Percentiles rank a stretch among this genome's conserved stretches.
phyloP scores from a whole-genome alignment of 176 grass and related monocot species.

The Coix lacrymajobi region DNA sequence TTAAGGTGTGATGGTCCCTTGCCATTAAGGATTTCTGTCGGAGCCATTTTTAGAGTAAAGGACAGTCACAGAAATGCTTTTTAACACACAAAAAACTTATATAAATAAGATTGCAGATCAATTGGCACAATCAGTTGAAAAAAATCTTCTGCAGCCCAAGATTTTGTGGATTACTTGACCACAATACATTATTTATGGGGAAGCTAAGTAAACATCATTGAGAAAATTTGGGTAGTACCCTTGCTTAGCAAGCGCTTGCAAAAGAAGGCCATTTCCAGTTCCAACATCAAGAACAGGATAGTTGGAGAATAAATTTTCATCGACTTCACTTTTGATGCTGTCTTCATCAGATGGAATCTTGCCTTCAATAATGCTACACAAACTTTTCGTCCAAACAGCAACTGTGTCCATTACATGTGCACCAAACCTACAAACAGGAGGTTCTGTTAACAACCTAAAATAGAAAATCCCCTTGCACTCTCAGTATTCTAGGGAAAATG shows the following conservation, averaged over 20 bases:
- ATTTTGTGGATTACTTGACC: neutral
- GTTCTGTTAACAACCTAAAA: constrained; percentile 1
- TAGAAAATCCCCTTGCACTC: neutral
- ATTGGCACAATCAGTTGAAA: neutral
- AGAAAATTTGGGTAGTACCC: constrained; percentile 45
- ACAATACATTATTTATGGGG: neutral
- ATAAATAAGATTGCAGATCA: neutral
- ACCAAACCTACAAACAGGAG: constrained; percentile 70
- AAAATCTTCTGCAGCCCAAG: neutral
- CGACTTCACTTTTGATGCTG: constrained; percentile 40
- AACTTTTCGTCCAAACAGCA: constrained; percentile 75
- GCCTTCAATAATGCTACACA: constrained; percentile 45
- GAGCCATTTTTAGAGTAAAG: neutral
- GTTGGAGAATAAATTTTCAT: constrained; percentile 44
- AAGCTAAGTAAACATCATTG: neutral
- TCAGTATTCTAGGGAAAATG: neutral
- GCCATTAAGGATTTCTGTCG: neutral
- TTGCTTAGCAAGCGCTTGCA: constrained; percentile 81
- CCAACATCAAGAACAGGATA: constrained; percentile 86
- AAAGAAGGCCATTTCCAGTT: constrained; percentile 87
- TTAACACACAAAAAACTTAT: neutral
- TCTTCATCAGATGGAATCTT: constrained; percentile 4
- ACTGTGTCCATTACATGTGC: constrained; percentile 93
- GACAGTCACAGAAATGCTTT: neutral
- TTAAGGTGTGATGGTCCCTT: neutral